Base-by-base conservation (phyloP, 257 asterid species). In the Solanum appendiculatum region DNA sequence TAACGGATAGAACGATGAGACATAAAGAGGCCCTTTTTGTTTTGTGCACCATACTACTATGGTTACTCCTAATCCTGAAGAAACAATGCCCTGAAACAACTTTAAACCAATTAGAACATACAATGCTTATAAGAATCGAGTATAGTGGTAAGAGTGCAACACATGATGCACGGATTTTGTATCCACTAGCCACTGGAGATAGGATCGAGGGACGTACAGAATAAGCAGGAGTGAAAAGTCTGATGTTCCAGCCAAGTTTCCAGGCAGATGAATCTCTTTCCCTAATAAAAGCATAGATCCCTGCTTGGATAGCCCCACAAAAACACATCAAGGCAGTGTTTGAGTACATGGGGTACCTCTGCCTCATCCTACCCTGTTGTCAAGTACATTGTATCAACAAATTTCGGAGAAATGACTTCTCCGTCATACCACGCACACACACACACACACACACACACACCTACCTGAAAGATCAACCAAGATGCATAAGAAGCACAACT, bases 211-310 rank as follows among this genome's bases (percentile, higher is more conserved):
- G 31, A 34, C 72, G 21, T 36, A 58, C 60, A n/a, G 85, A 64
- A 54, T 89, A 92, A 48, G 85, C 74, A 80, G 87, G 86, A 12
- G 91, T 73, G 11, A 91, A 25, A 68, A 92, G 90, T 75, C 86
- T 89, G 37, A 88, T 85, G 51, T 92, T 68, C 91, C 91, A 89
- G 25, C 94, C 94, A 11, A 92, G 89, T 84, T 78, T 90, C 94
- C 93, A 92, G 56, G 88, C 88, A 7, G 83, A 37, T 77, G 37
- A 75, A 58, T 58, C 64, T n/a, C 86, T 86, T 64, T 92, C 92
- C 0, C 77, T 60, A 4, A 74, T 85, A 42, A 87, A 51, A 16
- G 90, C 89, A 46, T 85, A 88, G 31, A 85, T 60, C 34, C 85
- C 90, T 13, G 92, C 69, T 42, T 87, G 88, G 37, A 90, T 86